Evolutionary conservation across 2,329 filamentous ascomycete species (phyloP).

Genomic region (Podosphaera xanthii): DNA sequence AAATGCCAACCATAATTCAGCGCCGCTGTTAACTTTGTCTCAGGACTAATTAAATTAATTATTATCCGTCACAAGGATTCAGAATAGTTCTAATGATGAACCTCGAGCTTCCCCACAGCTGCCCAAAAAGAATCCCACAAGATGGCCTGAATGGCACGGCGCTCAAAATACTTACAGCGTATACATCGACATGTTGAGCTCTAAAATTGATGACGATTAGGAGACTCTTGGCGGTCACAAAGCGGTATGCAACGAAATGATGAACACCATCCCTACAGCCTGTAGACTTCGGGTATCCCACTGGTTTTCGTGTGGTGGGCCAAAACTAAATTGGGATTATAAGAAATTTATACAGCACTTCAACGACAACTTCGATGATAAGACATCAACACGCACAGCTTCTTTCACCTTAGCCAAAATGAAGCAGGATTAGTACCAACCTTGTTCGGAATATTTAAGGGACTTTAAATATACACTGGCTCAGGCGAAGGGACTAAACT

Average conservation of each 20-base stretch:
- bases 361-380: no score
- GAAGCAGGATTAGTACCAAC: no score
- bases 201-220: no score
- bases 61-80: neutral
- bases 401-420: no score
- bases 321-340: neutral
- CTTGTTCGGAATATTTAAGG: no score
- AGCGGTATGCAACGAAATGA: neutral
- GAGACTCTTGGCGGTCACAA: neutral
- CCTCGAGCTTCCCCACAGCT: neutral
- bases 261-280: neutral
- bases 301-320: neutral
- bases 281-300: neutral
- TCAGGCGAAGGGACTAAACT: neutral
- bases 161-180: neutral
- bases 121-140: neutral
- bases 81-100: neutral
- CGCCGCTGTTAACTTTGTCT: neutral
- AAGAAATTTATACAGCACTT: no score
- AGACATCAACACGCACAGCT: no score
- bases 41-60: neutral
- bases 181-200: neutral
- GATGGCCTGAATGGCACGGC: neutral
- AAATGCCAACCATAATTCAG: neutral
- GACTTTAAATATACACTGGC: no score